Conservation (phyloP, 306 rosid species). For the Myrica gale region DNA sequence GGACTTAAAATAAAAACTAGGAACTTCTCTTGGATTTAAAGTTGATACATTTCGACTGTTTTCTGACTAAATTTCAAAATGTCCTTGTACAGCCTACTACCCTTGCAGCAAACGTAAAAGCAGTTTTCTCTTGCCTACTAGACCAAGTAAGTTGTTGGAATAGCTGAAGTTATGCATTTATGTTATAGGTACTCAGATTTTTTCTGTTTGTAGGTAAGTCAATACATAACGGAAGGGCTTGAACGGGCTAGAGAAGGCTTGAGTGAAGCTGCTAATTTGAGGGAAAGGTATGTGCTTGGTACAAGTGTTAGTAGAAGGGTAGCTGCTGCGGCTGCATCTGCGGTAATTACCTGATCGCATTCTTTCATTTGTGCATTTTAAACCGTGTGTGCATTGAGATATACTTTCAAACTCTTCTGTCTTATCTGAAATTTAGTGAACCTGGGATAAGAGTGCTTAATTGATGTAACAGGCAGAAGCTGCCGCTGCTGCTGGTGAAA, state of each 20-base stretch:
- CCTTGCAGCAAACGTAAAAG: conserved; percentile 78
- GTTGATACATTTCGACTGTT: background rate
- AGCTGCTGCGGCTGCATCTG: conserved; percentile 99
- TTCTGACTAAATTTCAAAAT: conserved; percentile 17
- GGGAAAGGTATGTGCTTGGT: conserved; percentile 88
- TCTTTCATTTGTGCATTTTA: conserved; percentile 28
- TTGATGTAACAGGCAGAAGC: conserved; percentile 86
- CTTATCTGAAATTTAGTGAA: conserved; percentile 23
- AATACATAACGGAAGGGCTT: conserved; percentile 93
- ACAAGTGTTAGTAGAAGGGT: conserved; percentile 83
- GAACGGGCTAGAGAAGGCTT: conserved; percentile 90
- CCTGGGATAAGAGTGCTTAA: conserved; percentile 29
- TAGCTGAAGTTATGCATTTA: conserved; percentile 22
- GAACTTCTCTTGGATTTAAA: conserved; percentile 4
- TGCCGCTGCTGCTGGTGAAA: conserved; percentile 99
- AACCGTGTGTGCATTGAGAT: conserved; percentile 7
- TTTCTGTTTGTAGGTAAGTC: conserved; percentile 67
- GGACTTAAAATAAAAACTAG: background rate
- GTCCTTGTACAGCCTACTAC: conserved; percentile 70
- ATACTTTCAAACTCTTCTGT: background rate
- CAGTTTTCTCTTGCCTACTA: conserved; percentile 86
- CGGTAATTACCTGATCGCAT: conserved; percentile 50
- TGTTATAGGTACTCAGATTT: conserved; percentile 23
- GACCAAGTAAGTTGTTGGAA: conserved; percentile 81
- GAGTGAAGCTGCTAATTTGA: conserved; percentile 93